phyloP scores from a whole-genome alignment of 176 grass and related monocot genomes.

The Musa acuminata region DNA sequence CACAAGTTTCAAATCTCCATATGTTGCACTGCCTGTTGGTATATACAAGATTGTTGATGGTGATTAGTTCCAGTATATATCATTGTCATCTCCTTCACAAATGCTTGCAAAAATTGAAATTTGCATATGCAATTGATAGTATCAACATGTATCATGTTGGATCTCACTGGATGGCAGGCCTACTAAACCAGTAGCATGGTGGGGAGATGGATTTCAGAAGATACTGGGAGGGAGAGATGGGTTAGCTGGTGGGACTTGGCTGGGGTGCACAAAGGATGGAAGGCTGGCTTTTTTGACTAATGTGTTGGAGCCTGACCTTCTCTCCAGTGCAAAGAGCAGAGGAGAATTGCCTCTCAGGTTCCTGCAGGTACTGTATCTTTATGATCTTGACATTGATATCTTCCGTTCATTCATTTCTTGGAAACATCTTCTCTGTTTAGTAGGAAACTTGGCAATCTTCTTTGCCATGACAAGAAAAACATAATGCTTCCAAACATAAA shows the following conservation, averaged over 20 bases:
- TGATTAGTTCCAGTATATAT: too few species aligned
- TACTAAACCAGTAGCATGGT: slow-evolving; percentile 74
- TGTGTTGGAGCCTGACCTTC: slow-evolving; percentile 60
- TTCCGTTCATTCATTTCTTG: too few species aligned
- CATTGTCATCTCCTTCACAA: neutral
- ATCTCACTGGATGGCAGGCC: slow-evolving; percentile 37
- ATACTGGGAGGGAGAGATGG: slow-evolving; percentile 75
- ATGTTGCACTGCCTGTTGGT: too few species aligned
- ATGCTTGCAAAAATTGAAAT: too few species aligned
- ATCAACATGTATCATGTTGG: neutral
- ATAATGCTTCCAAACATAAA: too few species aligned
- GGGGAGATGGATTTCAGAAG: slow-evolving; percentile 62
- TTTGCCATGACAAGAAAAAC: too few species aligned
- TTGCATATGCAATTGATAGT: too few species aligned
- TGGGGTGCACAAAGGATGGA: slow-evolving; percentile 78
- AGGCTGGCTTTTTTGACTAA: slow-evolving; percentile 83
- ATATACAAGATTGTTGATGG: too few species aligned
- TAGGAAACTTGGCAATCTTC: too few species aligned
- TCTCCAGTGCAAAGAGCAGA: slow-evolving; percentile 43
- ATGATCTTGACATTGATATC: too few species aligned
- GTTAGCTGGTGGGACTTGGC: slow-evolving; percentile 77
- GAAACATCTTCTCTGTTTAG: too few species aligned
- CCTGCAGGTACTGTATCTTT: slow-evolving; percentile 50
- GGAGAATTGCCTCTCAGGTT: slow-evolving; percentile 69
- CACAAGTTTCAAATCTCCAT: too few species aligned